Base-by-base conservation (phyloP, 2,329 filamentous ascomycete genomes). In the Neocucurbitaria cava region DNA sequence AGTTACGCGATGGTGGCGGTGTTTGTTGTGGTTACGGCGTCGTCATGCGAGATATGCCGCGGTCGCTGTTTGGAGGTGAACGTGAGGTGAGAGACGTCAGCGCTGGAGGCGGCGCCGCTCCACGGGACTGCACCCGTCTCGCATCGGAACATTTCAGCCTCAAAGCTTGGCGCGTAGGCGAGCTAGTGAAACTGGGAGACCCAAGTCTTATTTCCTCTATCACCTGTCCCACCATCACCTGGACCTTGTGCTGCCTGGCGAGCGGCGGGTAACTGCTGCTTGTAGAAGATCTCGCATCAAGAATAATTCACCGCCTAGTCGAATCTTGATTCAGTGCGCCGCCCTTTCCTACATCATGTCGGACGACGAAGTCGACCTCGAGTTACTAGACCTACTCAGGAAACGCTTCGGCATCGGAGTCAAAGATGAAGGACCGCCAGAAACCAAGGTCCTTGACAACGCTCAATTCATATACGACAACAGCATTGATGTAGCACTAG, bases 381-480 rank as follows among this genome's bases (percentile, higher is more conserved):
- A 97, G 77, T 87, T 98, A 41, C 83, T 97, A 18, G 92, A 88
- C 64, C 87, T 97, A 18, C 85, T 98, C 13, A 89, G 92, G 48
- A 87, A 95, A 74, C 91, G 92, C 59, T 83, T 96, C 18, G 85
- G 85, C 40, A 77, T 89, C 49, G 84, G 84, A 52, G 78, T 81
- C 18, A 75, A 79, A 23, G 70, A 85, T 42, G 77, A 84, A 18
- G 83, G 74, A 5, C 77, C 88, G 20, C 85, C 89, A 18, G 90
- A 94, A 66, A 96, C 91, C 5, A 90, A 88, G 46, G 92, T 98
- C 36, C 84, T 98, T 4, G 82, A 91, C 61, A 85, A 87, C 58
- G 93, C 93, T 40, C 88, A 96, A 76, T 91, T 89, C 77, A 88
- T 98, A 69, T 96, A 90, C 78, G 87, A 96, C 79, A 95, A 97